Evolutionary conservation across 331 rosid genomes (phyloP).

Genomic region (Saraca asoca): DNA sequence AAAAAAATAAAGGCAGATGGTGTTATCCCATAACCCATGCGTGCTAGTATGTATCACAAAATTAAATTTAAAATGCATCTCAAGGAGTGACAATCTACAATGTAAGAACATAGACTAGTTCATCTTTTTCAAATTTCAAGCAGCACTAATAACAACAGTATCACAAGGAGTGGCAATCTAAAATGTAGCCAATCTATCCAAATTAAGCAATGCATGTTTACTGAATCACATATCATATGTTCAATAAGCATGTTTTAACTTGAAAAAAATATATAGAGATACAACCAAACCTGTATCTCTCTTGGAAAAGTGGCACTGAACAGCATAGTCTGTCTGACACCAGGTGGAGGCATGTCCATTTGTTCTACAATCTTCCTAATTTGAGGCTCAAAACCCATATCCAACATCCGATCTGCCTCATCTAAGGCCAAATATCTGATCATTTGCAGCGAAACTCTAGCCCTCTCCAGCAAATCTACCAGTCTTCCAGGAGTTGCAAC

Average conservation of each 20-base stretch:
- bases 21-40: neutral
- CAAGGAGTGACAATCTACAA: conserved; percentile 40
- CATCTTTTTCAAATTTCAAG: neutral
- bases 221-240: neutral
- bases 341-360: conserved; percentile 77
- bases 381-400: conserved; percentile 92
- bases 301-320: conserved; percentile 90
- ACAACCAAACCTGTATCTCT: conserved; percentile 72
- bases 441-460: conserved; percentile 81
- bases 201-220: neutral
- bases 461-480: conserved; percentile 89
- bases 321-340: conserved; percentile 78
- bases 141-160: conserved; percentile 8
- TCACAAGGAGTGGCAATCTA: too few species aligned
- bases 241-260: neutral
- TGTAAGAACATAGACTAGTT: conserved; percentile 43
- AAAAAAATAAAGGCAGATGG: conserved; percentile 19
- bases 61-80: conserved; percentile 46
- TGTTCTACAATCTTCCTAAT: conserved; percentile 77
- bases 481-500: conserved; percentile 91
- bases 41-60: conserved; percentile 11
- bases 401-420: conserved; percentile 91
- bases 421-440: conserved; percentile 72
- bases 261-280: neutral
- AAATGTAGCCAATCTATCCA: neutral